phyloP scores from a whole-genome alignment of 257 asterid species.

The Gentiana dahurica region DNA sequence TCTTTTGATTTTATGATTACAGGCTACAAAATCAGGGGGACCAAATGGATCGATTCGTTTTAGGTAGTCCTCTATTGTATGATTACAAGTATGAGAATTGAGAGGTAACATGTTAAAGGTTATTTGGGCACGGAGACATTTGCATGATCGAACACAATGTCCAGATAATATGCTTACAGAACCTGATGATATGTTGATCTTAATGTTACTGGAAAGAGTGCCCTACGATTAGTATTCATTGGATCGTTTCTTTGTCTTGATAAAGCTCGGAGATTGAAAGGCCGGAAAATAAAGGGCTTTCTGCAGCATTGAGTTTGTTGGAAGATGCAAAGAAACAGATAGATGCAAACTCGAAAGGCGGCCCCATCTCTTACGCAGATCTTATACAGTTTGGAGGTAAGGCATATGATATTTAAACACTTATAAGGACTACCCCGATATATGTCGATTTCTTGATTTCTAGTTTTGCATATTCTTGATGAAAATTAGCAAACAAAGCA shows the following conservation, averaged over 20 bases:
- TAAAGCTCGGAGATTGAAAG: slow-evolving; percentile 96
- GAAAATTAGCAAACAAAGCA: too few species aligned
- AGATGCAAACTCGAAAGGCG: slow-evolving; percentile 69
- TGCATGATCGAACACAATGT: too few species aligned
- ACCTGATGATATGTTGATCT: too few species aligned
- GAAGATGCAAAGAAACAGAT: slow-evolving; percentile 85
- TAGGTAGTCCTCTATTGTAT: slow-evolving; percentile 39
- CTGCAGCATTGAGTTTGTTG: slow-evolving; percentile 49
- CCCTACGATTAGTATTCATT: slow-evolving; percentile 12
- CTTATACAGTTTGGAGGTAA: slow-evolving; percentile 79
- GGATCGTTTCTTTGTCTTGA: slow-evolving; percentile 24
- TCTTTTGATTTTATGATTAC: slow-evolving; percentile 24
- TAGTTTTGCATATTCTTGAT: too few species aligned
- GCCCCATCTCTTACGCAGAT: slow-evolving; percentile 87
- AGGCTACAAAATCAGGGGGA: slow-evolving; percentile 96
- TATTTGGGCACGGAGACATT: too few species aligned
- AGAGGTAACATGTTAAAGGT: too few species aligned
- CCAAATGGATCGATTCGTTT: slow-evolving; percentile 93
- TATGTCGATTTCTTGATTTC: too few species aligned
- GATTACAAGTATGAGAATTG: not conserved
- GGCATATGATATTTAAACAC: slow-evolving; percentile 1
- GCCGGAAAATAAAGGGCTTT: slow-evolving; percentile 82
- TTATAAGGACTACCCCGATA: not conserved
- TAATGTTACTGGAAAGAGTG: too few species aligned
- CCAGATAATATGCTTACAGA: too few species aligned